Conservation (phyloP, 306 rosid species). For the Rosa rugosa region DNA sequence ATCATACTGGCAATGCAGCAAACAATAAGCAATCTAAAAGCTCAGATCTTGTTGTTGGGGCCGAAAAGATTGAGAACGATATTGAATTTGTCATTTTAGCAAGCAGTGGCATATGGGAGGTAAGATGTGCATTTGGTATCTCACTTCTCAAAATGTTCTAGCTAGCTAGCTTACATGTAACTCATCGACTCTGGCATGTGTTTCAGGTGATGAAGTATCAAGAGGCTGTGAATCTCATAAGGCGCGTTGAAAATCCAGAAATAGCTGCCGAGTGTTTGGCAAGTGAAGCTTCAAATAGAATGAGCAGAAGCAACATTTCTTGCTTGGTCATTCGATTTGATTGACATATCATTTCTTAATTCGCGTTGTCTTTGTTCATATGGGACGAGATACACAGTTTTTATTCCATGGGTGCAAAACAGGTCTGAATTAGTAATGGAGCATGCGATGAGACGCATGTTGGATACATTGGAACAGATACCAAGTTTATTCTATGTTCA, state of each 20-base stretch:
- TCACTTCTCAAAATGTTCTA: neutral
- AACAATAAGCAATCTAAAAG: slow-evolving; percentile 28
- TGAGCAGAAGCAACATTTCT: slow-evolving; percentile 74
- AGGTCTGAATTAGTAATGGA: neutral
- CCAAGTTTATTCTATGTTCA: neutral
- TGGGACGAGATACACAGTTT: neutral
- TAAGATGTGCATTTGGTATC: slow-evolving; percentile 20
- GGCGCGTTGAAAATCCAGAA: slow-evolving; percentile 74
- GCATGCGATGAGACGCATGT: neutral
- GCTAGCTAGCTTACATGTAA: neutral
- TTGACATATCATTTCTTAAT: slow-evolving; percentile 6
- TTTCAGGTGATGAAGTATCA: slow-evolving; percentile 75
- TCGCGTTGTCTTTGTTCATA: neutral
- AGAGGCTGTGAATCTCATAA: slow-evolving; percentile 84
- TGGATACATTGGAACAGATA: neutral
- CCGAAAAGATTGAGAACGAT: slow-evolving; percentile 45
- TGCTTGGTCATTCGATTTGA: slow-evolving; percentile 89
- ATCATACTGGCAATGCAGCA: slow-evolving; percentile 29
- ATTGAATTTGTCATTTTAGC: slow-evolving; percentile 79
- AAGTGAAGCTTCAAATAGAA: slow-evolving; percentile 69
- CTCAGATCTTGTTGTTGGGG: slow-evolving; percentile 54
- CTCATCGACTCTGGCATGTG: neutral
- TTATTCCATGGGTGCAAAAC: neutral
- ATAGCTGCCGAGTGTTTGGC: slow-evolving; percentile 83
- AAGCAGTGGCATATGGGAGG: slow-evolving; percentile 92